phyloP scores from a whole-genome alignment of 441 rosid genomes.

The Corymbia citriodora region DNA sequence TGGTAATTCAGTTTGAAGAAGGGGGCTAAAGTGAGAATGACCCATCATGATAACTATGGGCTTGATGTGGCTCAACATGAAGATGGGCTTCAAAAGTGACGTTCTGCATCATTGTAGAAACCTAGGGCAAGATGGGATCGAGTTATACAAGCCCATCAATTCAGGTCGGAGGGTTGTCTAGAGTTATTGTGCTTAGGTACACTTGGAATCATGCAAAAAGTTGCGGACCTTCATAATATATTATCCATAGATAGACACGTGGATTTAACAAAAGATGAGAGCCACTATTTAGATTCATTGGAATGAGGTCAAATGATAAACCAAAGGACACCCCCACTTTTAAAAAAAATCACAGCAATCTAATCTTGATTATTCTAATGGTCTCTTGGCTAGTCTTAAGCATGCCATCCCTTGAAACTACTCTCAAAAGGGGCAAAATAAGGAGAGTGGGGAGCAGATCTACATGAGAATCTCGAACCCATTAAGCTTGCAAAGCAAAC shows the following conservation, averaged over 20 bases:
- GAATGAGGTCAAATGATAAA: not conserved
- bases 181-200: not conserved
- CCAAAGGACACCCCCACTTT: not conserved
- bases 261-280: not conserved
- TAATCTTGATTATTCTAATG: not conserved
- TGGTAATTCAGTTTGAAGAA: not conserved
- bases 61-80: not conserved
- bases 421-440: not conserved
- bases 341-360: not conserved
- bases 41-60: not conserved
- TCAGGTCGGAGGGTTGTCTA: not conserved
- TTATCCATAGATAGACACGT: not conserved
- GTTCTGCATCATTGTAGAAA: not conserved
- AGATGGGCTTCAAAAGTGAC: not conserved
- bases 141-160: not conserved
- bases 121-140: not conserved
- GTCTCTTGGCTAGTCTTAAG: not conserved
- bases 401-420: not conserved
- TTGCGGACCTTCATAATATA: not conserved
- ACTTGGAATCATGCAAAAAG: not conserved
- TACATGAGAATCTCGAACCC: not conserved
- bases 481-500: not conserved
- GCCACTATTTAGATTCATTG: not conserved
- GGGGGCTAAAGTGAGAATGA: not conserved
- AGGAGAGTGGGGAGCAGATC: not conserved